Percentiles rank a stretch among this genome's conserved stretches.
phyloP scores from a whole-genome alignment of 2,329 filamentous ascomycete species.

The Ustilaginoidea virens region DNA sequence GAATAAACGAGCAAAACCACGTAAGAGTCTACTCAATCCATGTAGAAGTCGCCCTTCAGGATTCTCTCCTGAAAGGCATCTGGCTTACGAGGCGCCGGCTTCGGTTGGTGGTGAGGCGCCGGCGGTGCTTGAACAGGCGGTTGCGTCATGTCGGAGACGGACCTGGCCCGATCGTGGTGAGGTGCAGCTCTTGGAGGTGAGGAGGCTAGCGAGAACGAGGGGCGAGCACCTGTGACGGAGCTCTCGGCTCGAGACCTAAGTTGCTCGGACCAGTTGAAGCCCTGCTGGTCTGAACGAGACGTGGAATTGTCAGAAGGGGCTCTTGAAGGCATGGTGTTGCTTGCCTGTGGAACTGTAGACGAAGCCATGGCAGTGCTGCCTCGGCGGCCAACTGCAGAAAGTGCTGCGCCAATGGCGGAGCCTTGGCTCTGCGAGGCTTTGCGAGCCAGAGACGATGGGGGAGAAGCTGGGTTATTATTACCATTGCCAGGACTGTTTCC shows the following conservation, averaged over 20 bases:
- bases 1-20: background rate
- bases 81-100: conserved; percentile 49
- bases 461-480: conserved; percentile 35
- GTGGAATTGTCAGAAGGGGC: conserved; percentile 48
- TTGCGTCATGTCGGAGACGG: conserved; percentile 47
- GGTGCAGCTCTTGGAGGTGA: conserved; percentile 19
- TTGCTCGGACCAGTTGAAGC: conserved; percentile 95
- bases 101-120: conserved; percentile 27
- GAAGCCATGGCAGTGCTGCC: conserved; percentile 17
- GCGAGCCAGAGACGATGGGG: conserved; percentile 20
- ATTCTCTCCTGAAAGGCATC: conserved; percentile 96
- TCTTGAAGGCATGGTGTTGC: conserved; percentile 39
- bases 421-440: conserved; percentile 14
- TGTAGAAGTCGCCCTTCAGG: conserved; percentile 93
- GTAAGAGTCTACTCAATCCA: conserved; percentile 47
- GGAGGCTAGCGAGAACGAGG: conserved; percentile 43
- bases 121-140: conserved; percentile 36
- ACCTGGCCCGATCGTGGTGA: conserved; percentile 52
- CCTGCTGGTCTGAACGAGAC: conserved; percentile 59
- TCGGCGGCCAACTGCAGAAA: conserved; percentile 20
- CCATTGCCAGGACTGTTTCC: conserved; percentile 46
- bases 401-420: conserved; percentile 17
- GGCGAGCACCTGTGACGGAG: conserved; percentile 40
- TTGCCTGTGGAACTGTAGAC: conserved; percentile 35
- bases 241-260: conserved; percentile 84